Evolutionary conservation across 208 protist species (phyloP).

Genomic region (Trypanosoma avium): DNA sequence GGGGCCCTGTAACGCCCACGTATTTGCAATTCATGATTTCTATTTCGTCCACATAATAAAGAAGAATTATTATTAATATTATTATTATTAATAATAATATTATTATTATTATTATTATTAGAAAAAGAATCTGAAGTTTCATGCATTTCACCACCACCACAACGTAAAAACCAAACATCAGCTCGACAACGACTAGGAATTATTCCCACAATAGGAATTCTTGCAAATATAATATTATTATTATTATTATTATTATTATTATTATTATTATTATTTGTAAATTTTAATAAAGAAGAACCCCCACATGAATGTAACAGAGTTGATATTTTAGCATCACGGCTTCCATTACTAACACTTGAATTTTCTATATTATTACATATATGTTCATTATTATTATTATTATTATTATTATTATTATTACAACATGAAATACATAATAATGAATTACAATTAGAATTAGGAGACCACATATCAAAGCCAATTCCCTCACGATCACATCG

Average conservation of each 20-base stretch:
- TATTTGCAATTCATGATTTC: neutral
- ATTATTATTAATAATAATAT: neutral
- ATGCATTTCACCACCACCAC: constrained; percentile 6
- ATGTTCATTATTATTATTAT: too few relatives aligned
- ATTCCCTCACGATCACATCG: too few relatives aligned
- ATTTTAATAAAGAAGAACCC: neutral
- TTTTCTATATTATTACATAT: too few relatives aligned
- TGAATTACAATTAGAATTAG: too few relatives aligned
- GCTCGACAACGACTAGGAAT: constrained; percentile 76
- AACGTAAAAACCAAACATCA: constrained; percentile 71
- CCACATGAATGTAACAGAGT: neutral
- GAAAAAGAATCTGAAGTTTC: too few relatives aligned
- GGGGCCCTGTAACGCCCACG: constrained; percentile 50
- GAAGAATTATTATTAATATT: neutral
- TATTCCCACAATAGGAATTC: too few relatives aligned
- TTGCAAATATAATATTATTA: too few relatives aligned
- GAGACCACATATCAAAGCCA: too few relatives aligned
- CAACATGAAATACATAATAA: too few relatives aligned
- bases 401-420: too few relatives aligned
- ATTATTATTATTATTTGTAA: neutral
- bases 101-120: neutral
- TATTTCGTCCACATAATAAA: constrained; percentile 20
- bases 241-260: neutral
- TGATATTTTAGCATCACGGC: constrained; percentile 7
- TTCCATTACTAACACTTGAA: constrained; percentile 11